Base-by-base conservation (phyloP, 2,329 filamentous ascomycete genomes). In the Xylaria sp. region DNA sequence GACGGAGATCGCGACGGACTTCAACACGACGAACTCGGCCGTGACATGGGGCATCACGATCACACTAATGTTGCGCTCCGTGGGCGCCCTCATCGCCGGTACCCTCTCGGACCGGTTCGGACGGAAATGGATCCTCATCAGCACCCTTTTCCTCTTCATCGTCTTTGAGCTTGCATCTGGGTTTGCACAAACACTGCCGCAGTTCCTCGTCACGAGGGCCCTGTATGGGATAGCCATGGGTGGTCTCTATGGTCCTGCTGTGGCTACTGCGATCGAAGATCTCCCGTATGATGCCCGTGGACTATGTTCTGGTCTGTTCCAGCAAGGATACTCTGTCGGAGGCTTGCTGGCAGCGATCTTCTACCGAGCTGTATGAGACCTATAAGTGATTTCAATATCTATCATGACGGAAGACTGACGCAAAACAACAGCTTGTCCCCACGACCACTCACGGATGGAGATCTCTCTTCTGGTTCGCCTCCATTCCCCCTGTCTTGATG, bases 151-250 rank as follows among this genome's bases (percentile, higher is more conserved):
- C 39, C 46, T 65, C 0, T 65, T 65, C 46, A 60, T 63, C n/a
- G 19, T 65, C 9, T 53, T 65, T 6, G 63, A 65, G 57, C 59
- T 65, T 16, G 59, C 61, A 9, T 64, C 63, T 1, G 63, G 63
- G 6, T 65, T 65, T 19, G 57, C 61, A 10, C 57, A 54, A n/a
- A 57, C 60, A 9, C 19, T 65, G 18, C 55, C 61, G 2, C 63
- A 65, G 54, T 63, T 65, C 35, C 61, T 65, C 18, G 63, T 57
- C 4, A 48, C 63, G 3, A 52, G 63, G 10, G 61, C 59, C 11
- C 57, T 65, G 4, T 65, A 65, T n/a, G 63, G 63, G 11, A 64
- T 65, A 49, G 59, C 63, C 1, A 65, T 65, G 63, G 63, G 63
- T n/a, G 63, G 63, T 8, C 47, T 65, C 2, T 65, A 62, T 19